Evolutionary conservation across 345 rosid genomes (phyloP).

Genomic region (Geranium rotundifolium): DNA sequence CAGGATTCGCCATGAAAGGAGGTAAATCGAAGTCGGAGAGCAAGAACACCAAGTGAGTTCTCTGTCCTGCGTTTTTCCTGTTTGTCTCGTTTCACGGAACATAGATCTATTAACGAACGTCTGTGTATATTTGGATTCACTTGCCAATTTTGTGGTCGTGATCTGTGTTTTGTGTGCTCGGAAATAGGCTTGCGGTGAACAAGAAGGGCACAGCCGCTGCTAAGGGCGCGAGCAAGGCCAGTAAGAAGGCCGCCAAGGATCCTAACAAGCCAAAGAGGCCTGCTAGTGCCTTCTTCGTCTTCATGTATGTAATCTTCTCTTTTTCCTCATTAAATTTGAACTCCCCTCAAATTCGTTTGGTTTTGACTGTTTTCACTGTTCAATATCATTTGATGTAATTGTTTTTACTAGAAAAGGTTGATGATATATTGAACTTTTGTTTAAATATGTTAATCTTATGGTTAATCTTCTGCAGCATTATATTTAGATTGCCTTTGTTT

Average conservation of each 20-base stretch:
- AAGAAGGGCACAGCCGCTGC: conserved; percentile 20
- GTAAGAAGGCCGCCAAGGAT: conserved; percentile 36
- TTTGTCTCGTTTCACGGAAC: conserved; percentile 12
- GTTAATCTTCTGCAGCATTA: too few relatives aligned
- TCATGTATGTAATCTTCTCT: conserved; percentile 47
- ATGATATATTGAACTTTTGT: too few relatives aligned
- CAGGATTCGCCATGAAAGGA: conserved; percentile 82
- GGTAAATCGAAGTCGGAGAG: conserved; percentile 72
- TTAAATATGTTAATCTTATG: too few relatives aligned
- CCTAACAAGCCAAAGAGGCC: conserved; percentile 50
- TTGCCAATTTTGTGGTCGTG: conserved; percentile 2
- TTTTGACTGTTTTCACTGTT: conserved; percentile 10
- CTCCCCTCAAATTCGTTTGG: background rate
- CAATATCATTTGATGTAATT: conserved; percentile 1
- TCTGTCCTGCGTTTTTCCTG: background rate
- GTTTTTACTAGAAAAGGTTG: too few relatives aligned
- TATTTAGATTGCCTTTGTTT: too few relatives aligned
- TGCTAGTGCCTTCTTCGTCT: conserved; percentile 42
- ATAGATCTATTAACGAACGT: conserved; percentile 15
- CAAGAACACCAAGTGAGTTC: conserved; percentile 58
- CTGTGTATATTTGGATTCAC: background rate
- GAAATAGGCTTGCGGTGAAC: conserved; percentile 66
- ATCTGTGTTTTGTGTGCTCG: conserved; percentile 6
- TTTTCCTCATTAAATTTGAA: background rate
- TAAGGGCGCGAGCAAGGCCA: conserved; percentile 23